Percentiles rank a stretch among this genome's conserved stretches.
Evolutionary conservation across 129 eudicot genomes (phyloP).

Genomic region (Pulicaria dysenterica): DNA sequence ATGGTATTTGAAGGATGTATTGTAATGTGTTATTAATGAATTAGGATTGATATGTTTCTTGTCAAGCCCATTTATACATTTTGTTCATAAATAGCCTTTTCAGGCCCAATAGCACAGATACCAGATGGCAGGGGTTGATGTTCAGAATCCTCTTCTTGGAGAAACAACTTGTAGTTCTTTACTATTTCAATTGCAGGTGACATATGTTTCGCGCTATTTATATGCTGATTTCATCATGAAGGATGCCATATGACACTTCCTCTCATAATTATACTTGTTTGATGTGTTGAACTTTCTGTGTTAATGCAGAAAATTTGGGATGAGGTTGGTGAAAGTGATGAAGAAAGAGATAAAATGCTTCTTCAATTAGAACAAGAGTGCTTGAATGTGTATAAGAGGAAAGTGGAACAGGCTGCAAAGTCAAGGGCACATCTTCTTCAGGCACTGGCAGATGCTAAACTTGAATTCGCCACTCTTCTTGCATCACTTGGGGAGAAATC

Average conservation of each 20-base stretch:
- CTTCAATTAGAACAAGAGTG: conserved; percentile 94
- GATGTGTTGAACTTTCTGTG: neutral
- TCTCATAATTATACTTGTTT: neutral
- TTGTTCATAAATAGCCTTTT: neutral
- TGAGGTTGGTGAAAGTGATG: conserved; percentile 95
- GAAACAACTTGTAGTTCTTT: conserved; percentile 81
- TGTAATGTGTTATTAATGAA: neutral
- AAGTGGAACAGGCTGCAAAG: conserved; percentile 84
- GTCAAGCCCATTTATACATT: neutral
- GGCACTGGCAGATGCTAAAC: conserved; percentile 74
- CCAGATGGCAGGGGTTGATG: conserved; percentile 66
- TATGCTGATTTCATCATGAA: neutral
- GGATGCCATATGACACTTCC: neutral
- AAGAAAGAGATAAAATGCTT: conserved; percentile 88
- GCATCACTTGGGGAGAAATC: conserved; percentile 83
- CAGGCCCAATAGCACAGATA: conserved; percentile 28
- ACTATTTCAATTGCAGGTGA: conserved; percentile 80
- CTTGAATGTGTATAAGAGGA: conserved; percentile 88
- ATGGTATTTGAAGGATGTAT: neutral
- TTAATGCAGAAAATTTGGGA: conserved; percentile 89
- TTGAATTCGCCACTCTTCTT: conserved; percentile 70
- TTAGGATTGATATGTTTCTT: neutral
- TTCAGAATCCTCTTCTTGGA: conserved; percentile 54
- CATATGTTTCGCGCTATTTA: neutral
- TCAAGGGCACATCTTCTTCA: conserved; percentile 84